These are phyloP conservation scores for Nicotiana obtusifolia DNA, from an alignment of 257 asterid genomes.

Conservation along the genomic window DNA sequence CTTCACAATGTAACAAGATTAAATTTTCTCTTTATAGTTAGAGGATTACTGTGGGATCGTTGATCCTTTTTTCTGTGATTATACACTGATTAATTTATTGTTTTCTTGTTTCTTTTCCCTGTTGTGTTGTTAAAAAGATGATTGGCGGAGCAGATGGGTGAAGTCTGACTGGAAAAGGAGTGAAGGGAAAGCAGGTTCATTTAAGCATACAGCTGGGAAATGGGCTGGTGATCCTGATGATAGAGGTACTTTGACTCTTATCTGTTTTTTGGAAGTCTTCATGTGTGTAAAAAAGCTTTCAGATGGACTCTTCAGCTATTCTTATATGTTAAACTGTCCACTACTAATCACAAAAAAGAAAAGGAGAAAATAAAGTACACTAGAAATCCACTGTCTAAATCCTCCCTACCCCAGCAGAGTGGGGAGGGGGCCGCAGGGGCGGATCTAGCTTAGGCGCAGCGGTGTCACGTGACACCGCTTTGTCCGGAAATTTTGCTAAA, in stretches of 20 bases:
- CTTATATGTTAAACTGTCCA: not conserved
- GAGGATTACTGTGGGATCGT: not conserved
- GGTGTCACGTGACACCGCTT: too few species aligned
- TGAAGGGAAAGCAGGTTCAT: conserved; percentile 96
- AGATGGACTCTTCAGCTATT: not conserved
- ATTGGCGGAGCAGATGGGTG: conserved; percentile 93
- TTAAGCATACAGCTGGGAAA: conserved; percentile 90
- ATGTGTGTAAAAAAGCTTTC: not conserved
- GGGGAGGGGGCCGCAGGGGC: too few species aligned
- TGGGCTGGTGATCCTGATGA: conserved; percentile 97
- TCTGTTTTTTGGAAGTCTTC: not conserved
- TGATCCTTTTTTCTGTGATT: not conserved
- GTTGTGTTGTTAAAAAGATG: conserved; percentile 35
- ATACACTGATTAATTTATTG: not conserved
- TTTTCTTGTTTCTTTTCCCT: not conserved
- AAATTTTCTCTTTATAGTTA: too few species aligned
- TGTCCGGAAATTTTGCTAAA: too few species aligned
- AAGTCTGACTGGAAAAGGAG: conserved; percentile 86
- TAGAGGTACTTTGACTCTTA: conserved; percentile 41
- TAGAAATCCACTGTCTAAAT: not conserved
- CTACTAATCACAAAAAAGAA: not conserved
- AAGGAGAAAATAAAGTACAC: too few species aligned
- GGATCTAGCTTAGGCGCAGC: too few species aligned
- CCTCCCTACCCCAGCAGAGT: not conserved
- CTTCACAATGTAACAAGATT: too few species aligned